Evolutionary conservation across 805 yeast genomes (phyloP).

Genomic region (Pichia scutulata): DNA sequence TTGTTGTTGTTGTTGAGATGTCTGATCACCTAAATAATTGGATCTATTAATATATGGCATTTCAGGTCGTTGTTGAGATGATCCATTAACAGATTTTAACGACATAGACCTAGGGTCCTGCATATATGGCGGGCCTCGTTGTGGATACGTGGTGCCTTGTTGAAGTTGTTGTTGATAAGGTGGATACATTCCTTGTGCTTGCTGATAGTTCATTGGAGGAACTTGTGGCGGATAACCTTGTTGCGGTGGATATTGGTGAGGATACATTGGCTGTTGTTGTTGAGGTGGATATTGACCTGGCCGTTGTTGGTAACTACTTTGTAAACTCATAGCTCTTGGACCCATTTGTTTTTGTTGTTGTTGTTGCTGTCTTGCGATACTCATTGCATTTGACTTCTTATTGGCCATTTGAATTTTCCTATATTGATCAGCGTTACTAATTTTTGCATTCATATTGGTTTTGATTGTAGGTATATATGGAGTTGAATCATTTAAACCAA

Average conservation of each 20-base stretch:
- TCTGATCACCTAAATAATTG: background rate
- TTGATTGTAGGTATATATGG: conserved; percentile 70
- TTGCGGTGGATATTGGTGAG: background rate
- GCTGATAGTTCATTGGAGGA: background rate
- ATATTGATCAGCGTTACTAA: conserved; percentile 45
- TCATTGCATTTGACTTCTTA: conserved; percentile 44
- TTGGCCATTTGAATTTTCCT: conserved; percentile 63
- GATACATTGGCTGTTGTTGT: background rate
- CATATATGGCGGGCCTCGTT: background rate
- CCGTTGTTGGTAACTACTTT: conserved; percentile 4
- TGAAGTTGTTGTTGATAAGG: background rate
- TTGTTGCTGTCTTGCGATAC: conserved; percentile 22
- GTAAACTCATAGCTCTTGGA: conserved; percentile 32
- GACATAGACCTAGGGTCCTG: conserved; percentile 9
- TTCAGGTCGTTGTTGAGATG: conserved; percentile 17
- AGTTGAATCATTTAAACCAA: conserved; percentile 41
- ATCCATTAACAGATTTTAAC: conserved; percentile 11
- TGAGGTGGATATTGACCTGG: background rate
- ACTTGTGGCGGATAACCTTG: background rate
- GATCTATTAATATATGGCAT: background rate
- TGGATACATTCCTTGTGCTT: background rate
- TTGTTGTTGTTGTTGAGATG: conserved; percentile 8
- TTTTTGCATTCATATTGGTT: conserved; percentile 24
- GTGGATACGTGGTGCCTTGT: background rate
- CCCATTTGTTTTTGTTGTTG: conserved; percentile 8